Evolutionary conservation across 257 asterid species (phyloP).

Genomic region (Nicotiana sylvestris): DNA sequence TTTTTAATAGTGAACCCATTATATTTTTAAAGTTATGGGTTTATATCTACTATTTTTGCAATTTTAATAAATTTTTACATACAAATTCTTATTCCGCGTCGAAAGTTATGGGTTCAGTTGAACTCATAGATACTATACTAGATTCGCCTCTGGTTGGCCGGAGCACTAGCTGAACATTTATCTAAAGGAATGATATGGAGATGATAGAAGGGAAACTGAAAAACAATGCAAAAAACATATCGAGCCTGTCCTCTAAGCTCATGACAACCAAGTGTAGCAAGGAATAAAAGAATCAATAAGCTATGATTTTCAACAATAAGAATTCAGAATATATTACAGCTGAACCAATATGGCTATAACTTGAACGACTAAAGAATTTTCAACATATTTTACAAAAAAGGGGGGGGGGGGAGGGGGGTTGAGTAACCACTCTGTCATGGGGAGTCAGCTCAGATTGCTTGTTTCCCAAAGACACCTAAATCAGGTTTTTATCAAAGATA

Average conservation of each 20-base stretch:
- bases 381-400: neutral
- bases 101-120: too few species aligned
- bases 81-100: too few species aligned
- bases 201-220: neutral
- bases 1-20: too few species aligned
- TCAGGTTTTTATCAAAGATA: neutral
- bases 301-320: neutral
- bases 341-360: slow-evolving; percentile 9
- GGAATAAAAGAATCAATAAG: slow-evolving; percentile 5
- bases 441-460: neutral
- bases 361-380: neutral
- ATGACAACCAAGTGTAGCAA: neutral
- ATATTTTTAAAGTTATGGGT: too few species aligned
- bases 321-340: slow-evolving; percentile 8
- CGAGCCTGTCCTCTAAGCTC: neutral
- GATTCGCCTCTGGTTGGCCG: neutral
- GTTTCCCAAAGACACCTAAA: neutral
- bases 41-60: too few species aligned
- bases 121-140: too few species aligned
- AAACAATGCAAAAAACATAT: neutral
- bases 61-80: too few species aligned
- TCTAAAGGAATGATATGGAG: neutral
- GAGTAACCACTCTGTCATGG: neutral
- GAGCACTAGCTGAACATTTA: neutral
- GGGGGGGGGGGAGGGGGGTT: neutral